Conservation (phyloP, 331 rosid genomes). For the Malus hybrid region DNA sequence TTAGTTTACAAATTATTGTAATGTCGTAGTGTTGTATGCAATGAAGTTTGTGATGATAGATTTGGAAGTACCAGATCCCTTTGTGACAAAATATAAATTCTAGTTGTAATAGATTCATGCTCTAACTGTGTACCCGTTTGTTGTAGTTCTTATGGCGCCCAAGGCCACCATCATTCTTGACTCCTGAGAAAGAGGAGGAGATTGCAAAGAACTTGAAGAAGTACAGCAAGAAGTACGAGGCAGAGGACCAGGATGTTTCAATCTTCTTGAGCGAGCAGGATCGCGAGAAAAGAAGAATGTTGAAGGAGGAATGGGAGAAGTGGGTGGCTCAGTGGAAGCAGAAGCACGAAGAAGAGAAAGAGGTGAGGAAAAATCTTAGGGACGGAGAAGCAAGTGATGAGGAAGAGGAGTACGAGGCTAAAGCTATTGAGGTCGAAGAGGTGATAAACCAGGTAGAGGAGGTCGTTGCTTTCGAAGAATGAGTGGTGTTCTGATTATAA, state of each 20-base stretch:
- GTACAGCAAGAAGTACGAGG: conserved; percentile 85
- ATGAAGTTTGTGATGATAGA: neutral
- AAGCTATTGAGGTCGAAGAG: conserved; percentile 77
- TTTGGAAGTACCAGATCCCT: neutral
- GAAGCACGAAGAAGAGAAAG: conserved; percentile 56
- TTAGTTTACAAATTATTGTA: neutral
- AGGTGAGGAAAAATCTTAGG: conserved; percentile 45
- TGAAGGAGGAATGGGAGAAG: conserved; percentile 82
- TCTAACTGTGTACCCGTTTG: neutral
- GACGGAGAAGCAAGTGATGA: conserved; percentile 88
- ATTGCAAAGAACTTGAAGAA: conserved; percentile 78
- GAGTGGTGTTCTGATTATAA: neutral
- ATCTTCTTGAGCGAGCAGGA: conserved; percentile 76
- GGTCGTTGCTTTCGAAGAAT: conserved; percentile 34
- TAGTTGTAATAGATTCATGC: neutral
- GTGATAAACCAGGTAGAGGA: conserved; percentile 40
- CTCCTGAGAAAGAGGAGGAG: conserved; percentile 82
- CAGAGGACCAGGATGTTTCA: conserved; percentile 77
- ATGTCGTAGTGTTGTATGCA: neutral
- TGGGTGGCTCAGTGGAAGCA: conserved; percentile 69
- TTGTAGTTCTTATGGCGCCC: conserved; percentile 82
- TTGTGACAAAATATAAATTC: neutral
- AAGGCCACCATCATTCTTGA: conserved; percentile 68
- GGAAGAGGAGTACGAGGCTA: conserved; percentile 86
- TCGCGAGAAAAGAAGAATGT: conserved; percentile 56